Evolutionary conservation across 2,329 filamentous ascomycete species (phyloP).

Genomic region (Cercospora nicotianae): DNA sequence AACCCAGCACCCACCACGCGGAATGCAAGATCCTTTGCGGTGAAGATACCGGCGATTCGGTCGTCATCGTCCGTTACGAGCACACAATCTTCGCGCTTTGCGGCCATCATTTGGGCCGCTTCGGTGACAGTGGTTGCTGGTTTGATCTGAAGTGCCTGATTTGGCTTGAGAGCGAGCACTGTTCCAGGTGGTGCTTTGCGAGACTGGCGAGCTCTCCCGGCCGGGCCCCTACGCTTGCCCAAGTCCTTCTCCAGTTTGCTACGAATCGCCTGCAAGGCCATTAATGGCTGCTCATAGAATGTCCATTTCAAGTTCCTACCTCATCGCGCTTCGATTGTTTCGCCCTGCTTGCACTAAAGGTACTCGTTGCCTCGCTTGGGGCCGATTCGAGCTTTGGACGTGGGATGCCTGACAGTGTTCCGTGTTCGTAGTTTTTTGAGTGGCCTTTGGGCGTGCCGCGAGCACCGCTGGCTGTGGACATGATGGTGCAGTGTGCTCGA

Average conservation of each 20-base stretch:
- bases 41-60: slow-evolving; percentile 97
- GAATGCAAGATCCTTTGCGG: slow-evolving; percentile 96
- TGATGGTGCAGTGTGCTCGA: slow-evolving; percentile 37
- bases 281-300: slow-evolving; percentile 8
- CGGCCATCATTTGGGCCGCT: slow-evolving; percentile 97
- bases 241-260: slow-evolving; percentile 96
- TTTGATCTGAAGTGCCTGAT: slow-evolving; percentile 95
- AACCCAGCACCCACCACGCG: slow-evolving; percentile 88
- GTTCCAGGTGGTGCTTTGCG: slow-evolving; percentile 95
- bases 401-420: slow-evolving; percentile 62
- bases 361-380: slow-evolving; percentile 57
- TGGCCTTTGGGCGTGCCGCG: slow-evolving; percentile 65
- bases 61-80: slow-evolving; percentile 97
- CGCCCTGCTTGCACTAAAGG: slow-evolving; percentile 88
- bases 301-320: slow-evolving; percentile 55
- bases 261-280: slow-evolving; percentile 73
- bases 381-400: slow-evolving; percentile 67
- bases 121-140: slow-evolving; percentile 90
- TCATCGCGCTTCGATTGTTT: slow-evolving; percentile 98
- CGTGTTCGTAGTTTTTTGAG: slow-evolving; percentile 58
- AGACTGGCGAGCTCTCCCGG: slow-evolving; percentile 74
- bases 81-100: slow-evolving; percentile 97
- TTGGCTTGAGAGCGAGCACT: slow-evolving; percentile 91
- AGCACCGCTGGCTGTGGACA: slow-evolving; percentile 65
- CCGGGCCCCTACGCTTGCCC: slow-evolving; percentile 90